Base-by-base conservation (phyloP, 495 filamentous ascomycete genomes). In the Ascodesmis nigricans region DNA sequence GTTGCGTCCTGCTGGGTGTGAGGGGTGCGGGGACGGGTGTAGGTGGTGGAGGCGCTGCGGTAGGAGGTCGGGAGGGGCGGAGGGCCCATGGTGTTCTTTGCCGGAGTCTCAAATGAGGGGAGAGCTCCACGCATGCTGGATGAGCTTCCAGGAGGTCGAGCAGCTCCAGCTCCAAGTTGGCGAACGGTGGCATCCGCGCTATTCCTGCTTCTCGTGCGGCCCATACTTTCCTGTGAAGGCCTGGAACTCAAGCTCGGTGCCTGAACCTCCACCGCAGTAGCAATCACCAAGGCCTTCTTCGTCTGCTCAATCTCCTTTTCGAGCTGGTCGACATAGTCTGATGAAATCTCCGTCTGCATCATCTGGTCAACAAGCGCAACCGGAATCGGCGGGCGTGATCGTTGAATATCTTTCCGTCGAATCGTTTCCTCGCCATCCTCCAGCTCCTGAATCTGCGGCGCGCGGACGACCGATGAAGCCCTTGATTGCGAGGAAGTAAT, bases 261-360 rank as follows among this genome's bases (percentile, higher is more conserved):
- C 20, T 13, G 20, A 5, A 28, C 17, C 29, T 36, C 31, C 10
- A 37, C 41, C n/a, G 41, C 31, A 4, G 36, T n/a, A n/a, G n/a
- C n/a, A n/a, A 18, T 2, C 4, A 9, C 11, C 4, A 16, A 18
- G 9, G 29, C 13, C 6, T 31, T 3, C 14, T 31, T 16, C 6
- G 15, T 20, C 29, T 10, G 16, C 7, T 44, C 5, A 33, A 15
- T 38, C 31, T 28, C 37, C 15, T 29, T 41, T 26, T 29, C 14
- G 13, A 33, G 56, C 31, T 65, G 64, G 38, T 82, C 75, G 38
- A 83, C 71, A 30, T 68, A 69, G 26, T 74, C 65, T 0, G 71
- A 67, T 9, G 77, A 82, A 21, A 84, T 53, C 5, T 69, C 58
- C 21, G 79, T 84, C 53, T 90, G 79, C 9, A 69, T 66, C 31